These are phyloP conservation scores for Protomyces arabidopsidicola DNA, from an alignment of 1,139 yeast species.

Conservation along the genomic window DNA sequence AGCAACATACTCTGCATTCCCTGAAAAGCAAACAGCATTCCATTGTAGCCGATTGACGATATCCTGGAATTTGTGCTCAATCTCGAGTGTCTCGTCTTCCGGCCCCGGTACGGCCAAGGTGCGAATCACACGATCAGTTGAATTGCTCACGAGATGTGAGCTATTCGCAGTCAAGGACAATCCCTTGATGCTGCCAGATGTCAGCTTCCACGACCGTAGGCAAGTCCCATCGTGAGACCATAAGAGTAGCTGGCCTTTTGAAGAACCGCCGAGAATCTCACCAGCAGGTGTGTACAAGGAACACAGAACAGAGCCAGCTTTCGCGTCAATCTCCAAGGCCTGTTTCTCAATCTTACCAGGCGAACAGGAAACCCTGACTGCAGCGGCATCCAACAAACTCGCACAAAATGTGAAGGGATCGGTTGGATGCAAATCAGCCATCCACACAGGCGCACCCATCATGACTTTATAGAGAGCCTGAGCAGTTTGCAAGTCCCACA, in stretches of 20 bases:
- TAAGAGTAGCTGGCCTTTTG: conserved; percentile 70
- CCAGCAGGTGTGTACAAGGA: conserved; percentile 47
- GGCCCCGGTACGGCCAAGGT: conserved; percentile 45
- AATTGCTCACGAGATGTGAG: conserved; percentile 61
- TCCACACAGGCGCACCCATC: conserved; percentile 72
- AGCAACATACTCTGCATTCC: conserved; percentile 74
- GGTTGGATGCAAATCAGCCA: conserved; percentile 55
- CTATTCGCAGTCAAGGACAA: conserved; percentile 64
- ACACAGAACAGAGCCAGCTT: conserved; percentile 38
- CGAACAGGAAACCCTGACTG: conserved; percentile 37
- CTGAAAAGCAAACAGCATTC: conserved; percentile 74
- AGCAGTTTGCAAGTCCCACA: conserved; percentile 67
- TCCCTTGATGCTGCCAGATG: conserved; percentile 69
- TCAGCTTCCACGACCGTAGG: conserved; percentile 52
- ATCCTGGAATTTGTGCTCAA: conserved; percentile 83
- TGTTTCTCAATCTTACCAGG: conserved; percentile 34
- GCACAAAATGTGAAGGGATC: conserved; percentile 55
- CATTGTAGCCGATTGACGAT: conserved; percentile 84
- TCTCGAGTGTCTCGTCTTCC: conserved; percentile 43
- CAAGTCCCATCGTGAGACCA: conserved; percentile 37
- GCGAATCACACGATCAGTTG: conserved; percentile 77
- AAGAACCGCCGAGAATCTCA: conserved; percentile 64
- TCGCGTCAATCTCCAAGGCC: conserved; percentile 36
- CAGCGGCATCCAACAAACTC: conserved; percentile 41
- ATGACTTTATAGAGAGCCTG: conserved; percentile 47